phyloP scores from a whole-genome alignment of 768 basidiomycete species.

The Suillus subluteus region DNA sequence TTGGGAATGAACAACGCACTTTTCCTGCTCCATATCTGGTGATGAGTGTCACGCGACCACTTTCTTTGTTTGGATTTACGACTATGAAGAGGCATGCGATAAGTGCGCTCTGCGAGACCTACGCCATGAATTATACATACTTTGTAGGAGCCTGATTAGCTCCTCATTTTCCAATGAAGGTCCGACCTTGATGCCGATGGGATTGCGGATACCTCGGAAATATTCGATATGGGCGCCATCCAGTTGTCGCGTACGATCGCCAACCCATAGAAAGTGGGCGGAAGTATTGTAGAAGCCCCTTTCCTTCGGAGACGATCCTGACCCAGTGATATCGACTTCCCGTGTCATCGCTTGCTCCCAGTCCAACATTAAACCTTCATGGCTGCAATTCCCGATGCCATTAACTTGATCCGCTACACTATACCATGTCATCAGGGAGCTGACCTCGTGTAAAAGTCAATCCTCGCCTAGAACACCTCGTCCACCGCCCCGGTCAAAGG shows the following conservation, averaged over 20 bases:
- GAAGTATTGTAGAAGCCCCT: constrained; percentile 84
- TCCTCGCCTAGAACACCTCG: constrained; percentile 78
- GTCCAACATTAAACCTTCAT: constrained; percentile 90
- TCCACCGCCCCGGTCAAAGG: constrained; percentile 75
- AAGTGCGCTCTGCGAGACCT: background rate
- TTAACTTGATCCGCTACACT: background rate
- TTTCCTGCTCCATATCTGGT: constrained; percentile 92
- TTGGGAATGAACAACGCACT: constrained; percentile 41
- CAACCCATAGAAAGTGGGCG: constrained; percentile 96
- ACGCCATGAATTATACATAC: constrained; percentile 46
- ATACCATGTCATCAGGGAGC: constrained; percentile 16
- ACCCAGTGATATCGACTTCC: constrained; percentile 35
- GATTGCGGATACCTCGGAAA: constrained; percentile 89
- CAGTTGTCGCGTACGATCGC: constrained; percentile 92
- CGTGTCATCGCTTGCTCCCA: constrained; percentile 94
- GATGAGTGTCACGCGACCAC: constrained; percentile 86
- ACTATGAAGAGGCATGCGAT: constrained; percentile 46
- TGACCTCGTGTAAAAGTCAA: constrained; percentile 92
- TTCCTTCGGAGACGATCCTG: background rate
- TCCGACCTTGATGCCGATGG: constrained; percentile 95
- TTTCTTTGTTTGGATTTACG: constrained; percentile 84
- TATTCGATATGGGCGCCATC: constrained; percentile 95
- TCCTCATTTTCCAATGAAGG: constrained; percentile 84
- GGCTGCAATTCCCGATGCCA: constrained; percentile 46
- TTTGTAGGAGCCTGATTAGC: constrained; percentile 72